Percentiles rank a stretch among this genome's conserved stretches.
phyloP scores from a whole-genome alignment of 345 rosid species.

The Hypericum perforatum region DNA sequence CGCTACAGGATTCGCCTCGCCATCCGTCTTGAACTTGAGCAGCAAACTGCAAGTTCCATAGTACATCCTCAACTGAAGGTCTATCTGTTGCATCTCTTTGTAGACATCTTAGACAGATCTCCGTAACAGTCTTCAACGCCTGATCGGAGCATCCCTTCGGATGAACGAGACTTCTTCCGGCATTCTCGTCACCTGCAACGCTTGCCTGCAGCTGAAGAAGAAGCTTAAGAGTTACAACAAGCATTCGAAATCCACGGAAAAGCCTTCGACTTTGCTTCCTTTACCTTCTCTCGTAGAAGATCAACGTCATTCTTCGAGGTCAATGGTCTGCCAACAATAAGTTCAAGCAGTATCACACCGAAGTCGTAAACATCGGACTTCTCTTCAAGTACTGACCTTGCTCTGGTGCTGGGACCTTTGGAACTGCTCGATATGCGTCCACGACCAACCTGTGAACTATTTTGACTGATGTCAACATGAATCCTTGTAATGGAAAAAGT shows the following conservation, averaged over 20 bases:
- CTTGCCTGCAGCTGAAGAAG: slow-evolving; percentile 48
- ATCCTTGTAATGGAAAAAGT: not conserved
- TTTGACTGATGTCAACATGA: slow-evolving; percentile 4
- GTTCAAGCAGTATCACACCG: slow-evolving; percentile 81
- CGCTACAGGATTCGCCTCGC: slow-evolving; percentile 51
- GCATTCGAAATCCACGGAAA: not conserved
- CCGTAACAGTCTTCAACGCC: slow-evolving; percentile 73
- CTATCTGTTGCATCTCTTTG: slow-evolving; percentile 46
- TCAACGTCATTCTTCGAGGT: slow-evolving; percentile 43
- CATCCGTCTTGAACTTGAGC: slow-evolving; percentile 77
- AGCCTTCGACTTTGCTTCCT: no score
- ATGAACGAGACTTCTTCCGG: slow-evolving; percentile 54
- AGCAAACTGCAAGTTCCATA: slow-evolving; percentile 93
- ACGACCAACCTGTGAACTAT: slow-evolving; percentile 40
- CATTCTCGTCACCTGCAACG: slow-evolving; percentile 33
- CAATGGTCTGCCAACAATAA: slow-evolving; percentile 60
- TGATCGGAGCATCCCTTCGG: slow-evolving; percentile 61
- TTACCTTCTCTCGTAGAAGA: slow-evolving; percentile 50
- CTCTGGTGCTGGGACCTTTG: slow-evolving; percentile 23
- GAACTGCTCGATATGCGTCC: slow-evolving; percentile 32
- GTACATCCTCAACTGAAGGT: slow-evolving; percentile 78
- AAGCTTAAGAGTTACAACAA: not conserved
- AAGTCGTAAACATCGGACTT: slow-evolving; percentile 63
- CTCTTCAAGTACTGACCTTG: slow-evolving; percentile 38
- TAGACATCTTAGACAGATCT: slow-evolving; percentile 66